phyloP scores from a whole-genome alignment of 495 filamentous ascomycete genomes.

The Hypoxylon rickii region DNA sequence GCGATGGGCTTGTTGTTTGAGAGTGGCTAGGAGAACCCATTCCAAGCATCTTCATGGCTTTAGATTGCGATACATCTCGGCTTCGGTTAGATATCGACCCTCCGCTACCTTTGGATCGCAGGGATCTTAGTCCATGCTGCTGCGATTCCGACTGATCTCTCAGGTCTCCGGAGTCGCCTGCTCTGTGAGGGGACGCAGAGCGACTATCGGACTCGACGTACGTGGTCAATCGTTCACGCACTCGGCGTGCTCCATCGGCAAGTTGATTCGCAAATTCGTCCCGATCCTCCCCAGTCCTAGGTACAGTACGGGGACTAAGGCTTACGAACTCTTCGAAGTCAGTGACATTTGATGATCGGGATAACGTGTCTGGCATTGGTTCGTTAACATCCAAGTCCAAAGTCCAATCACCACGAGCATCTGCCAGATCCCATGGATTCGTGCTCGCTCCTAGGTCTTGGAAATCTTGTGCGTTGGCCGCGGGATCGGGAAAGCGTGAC shows the following conservation, averaged over 20 bases:
- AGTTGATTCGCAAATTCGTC: slow-evolving; percentile 83
- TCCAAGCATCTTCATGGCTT: slow-evolving; percentile 75
- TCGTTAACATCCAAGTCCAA: slow-evolving; percentile 38
- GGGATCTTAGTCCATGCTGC: slow-evolving; percentile 66
- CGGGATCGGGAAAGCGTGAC: slow-evolving; percentile 46
- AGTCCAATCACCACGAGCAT: slow-evolving; percentile 28
- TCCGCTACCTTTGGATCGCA: slow-evolving; percentile 70
- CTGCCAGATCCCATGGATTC: slow-evolving; percentile 57
- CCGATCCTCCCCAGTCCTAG: slow-evolving; percentile 65
- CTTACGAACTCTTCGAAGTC: slow-evolving; percentile 58
- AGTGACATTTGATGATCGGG: slow-evolving; percentile 26
- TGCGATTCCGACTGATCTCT: slow-evolving; percentile 50
- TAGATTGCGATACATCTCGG: slow-evolving; percentile 53
- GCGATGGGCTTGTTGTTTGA: slow-evolving; percentile 54
- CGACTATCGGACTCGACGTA: slow-evolving; percentile 67
- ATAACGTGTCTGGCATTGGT: slow-evolving; percentile 31
- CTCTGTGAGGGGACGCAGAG: slow-evolving; percentile 59
- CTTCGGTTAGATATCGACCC: slow-evolving; percentile 59
- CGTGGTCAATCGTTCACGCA: slow-evolving; percentile 79
- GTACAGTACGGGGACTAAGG: slow-evolving; percentile 55
- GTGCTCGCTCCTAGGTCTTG: slow-evolving; percentile 41
- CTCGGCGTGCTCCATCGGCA: slow-evolving; percentile 72
- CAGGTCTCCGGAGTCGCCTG: slow-evolving; percentile 38
- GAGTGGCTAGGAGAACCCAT: slow-evolving; percentile 58
- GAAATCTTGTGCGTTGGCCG: slow-evolving; percentile 22